phyloP scores from a whole-genome alignment of 2,329 filamentous ascomycete species.

The Sporothrix dimorphospora region DNA sequence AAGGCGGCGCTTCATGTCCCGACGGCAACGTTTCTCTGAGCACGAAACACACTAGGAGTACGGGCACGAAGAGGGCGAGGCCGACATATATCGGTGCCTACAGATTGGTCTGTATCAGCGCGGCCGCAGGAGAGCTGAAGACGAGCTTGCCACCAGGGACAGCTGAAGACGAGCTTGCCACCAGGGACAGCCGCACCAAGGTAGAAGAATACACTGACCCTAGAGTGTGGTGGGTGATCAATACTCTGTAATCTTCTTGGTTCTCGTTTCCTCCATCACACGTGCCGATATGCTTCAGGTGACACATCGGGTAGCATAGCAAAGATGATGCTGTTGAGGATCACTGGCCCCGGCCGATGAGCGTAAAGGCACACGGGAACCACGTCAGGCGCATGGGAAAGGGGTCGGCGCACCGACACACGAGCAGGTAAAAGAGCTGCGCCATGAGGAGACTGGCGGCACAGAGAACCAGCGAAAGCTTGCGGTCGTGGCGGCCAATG shows the following conservation, averaged over 20 bases:
- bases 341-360: background rate
- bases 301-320: background rate
- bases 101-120: background rate
- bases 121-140: background rate
- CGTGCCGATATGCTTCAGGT: background rate
- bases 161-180: background rate
- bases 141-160: background rate
- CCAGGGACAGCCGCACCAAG: background rate
- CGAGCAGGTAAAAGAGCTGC: background rate
- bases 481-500: background rate
- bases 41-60: background rate
- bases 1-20: background rate
- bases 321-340: background rate
- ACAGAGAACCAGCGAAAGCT: background rate
- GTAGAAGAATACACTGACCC: background rate
- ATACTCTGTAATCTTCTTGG: no score
- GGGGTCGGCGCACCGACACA: background rate
- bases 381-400: background rate
- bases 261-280: background rate
- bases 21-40: background rate
- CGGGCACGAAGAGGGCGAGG: background rate
- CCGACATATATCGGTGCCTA: background rate
- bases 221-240: background rate
- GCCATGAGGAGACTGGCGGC: background rate
- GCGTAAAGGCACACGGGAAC: background rate